phyloP scores from a whole-genome alignment of 352 stramenopile genomes.

The Globisporangium canariense region DNA sequence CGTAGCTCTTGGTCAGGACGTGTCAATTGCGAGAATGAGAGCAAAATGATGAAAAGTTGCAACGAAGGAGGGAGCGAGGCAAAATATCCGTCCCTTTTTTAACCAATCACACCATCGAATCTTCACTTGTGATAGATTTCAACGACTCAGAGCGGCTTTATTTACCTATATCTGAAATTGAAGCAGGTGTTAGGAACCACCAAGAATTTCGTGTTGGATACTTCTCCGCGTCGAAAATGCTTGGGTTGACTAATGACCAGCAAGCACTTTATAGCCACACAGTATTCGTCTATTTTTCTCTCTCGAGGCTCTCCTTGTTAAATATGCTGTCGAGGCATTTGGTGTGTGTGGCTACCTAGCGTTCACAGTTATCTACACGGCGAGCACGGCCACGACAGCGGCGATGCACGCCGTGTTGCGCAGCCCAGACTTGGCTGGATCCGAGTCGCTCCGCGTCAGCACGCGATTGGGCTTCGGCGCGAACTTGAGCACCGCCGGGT shows the following conservation, averaged over 20 bases:
- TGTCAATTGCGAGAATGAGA: constrained; percentile 10
- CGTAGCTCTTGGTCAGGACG: not conserved
- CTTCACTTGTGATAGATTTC: not conserved
- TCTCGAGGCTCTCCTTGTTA: constrained; percentile 21
- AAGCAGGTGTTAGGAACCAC: not conserved
- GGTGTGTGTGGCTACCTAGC: not conserved
- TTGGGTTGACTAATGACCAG: not conserved
- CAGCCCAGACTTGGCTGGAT: constrained; percentile 16
- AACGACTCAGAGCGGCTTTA: not conserved
- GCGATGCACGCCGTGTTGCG: constrained; percentile 43
- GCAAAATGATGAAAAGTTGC: not conserved
- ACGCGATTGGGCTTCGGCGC: constrained; percentile 6
- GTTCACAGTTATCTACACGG: constrained; percentile 16
- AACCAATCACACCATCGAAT: constrained; percentile 10
- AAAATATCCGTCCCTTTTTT: constrained; percentile 2
- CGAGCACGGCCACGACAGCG: constrained; percentile 36
- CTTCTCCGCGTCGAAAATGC: not conserved
- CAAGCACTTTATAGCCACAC: not conserved
- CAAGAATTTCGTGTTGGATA: not conserved
- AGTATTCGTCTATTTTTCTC: not conserved
- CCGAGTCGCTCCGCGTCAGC: constrained; percentile 14
- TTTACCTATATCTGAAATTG: constrained; percentile 8
- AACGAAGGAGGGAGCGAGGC: not conserved
- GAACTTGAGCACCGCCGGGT: constrained; percentile 30
- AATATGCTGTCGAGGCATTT: constrained; percentile 13